phyloP scores from a whole-genome alignment of 495 filamentous ascomycete species.

The Physcia stellaris region DNA sequence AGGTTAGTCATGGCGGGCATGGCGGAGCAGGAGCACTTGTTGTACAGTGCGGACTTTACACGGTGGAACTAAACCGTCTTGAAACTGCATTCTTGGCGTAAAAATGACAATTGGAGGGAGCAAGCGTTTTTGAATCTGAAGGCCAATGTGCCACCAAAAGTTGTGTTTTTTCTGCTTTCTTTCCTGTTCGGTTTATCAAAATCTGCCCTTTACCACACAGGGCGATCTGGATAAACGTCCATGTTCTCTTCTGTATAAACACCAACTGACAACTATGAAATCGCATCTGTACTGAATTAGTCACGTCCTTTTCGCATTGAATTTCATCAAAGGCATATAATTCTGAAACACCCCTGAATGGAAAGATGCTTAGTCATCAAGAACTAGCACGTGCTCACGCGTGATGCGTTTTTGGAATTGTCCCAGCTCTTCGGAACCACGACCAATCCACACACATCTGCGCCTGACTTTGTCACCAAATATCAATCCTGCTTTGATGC shows the following conservation, averaged over 20 bases:
- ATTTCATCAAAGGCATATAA: too few relatives aligned
- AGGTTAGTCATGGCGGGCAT: slow-evolving; percentile 31
- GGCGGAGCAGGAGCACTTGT: slow-evolving; percentile 35
- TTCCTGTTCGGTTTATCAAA: background rate
- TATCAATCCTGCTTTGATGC: background rate
- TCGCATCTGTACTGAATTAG: too few relatives aligned
- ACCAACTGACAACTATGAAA: too few relatives aligned
- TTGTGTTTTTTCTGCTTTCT: background rate
- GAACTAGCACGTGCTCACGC: too few relatives aligned
- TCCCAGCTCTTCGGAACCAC: background rate
- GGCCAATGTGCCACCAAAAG: background rate
- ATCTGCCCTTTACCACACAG: background rate
- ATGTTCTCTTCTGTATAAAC: background rate
- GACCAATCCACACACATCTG: background rate
- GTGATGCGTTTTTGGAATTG: background rate
- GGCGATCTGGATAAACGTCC: background rate
- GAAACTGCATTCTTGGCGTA: background rate
- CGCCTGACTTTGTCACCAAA: background rate
- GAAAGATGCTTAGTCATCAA: too few relatives aligned
- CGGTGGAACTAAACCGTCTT: slow-evolving; percentile 28
- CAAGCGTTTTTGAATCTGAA: too few relatives aligned
- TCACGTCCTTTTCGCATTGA: too few relatives aligned
- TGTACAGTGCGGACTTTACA: slow-evolving; percentile 46
- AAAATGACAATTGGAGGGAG: background rate
- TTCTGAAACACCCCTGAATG: too few relatives aligned